Conservation (phyloP, 345 rosid species). For the Durio zibethinus region DNA sequence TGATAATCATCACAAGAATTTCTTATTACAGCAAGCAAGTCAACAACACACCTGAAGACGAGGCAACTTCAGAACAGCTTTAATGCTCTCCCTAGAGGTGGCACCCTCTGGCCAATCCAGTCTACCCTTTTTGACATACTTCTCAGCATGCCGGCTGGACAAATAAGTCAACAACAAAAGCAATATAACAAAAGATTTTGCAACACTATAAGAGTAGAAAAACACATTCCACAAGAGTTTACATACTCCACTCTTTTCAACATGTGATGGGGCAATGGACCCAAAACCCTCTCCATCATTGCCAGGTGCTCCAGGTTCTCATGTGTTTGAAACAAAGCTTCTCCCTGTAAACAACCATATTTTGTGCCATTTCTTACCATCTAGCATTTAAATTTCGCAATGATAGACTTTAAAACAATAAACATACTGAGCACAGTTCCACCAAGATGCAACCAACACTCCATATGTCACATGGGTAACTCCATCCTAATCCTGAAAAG, state of each 20-base stretch:
- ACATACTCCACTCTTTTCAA: conserved; percentile 55
- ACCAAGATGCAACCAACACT: conserved; percentile 71
- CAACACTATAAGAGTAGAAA: too few species aligned
- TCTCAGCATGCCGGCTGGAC: conserved; percentile 58
- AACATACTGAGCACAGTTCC: conserved; percentile 62
- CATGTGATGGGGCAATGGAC: conserved; percentile 62
- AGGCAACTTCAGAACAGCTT: conserved; percentile 54
- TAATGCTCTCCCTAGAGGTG: conserved; percentile 60
- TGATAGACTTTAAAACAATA: conserved; percentile 1
- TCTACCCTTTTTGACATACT: conserved; percentile 53
- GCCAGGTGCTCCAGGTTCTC: conserved; percentile 74
- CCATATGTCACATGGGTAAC: conserved; percentile 68
- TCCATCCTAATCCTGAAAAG: conserved; percentile 67
- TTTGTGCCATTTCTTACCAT: neutral
- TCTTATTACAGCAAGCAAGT: neutral
- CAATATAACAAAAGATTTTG: conserved; percentile 5
- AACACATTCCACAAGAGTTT: neutral
- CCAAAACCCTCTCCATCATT: conserved; percentile 74
- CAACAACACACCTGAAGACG: conserved; percentile 51
- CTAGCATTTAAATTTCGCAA: neutral
- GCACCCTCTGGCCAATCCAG: conserved; percentile 74
- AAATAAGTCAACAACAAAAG: neutral
- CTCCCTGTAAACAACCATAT: conserved; percentile 42
- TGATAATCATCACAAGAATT: neutral
- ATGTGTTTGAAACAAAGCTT: conserved; percentile 71